Conservation (phyloP, 2,329 filamentous ascomycete genomes). For the Exophiala sp. region DNA sequence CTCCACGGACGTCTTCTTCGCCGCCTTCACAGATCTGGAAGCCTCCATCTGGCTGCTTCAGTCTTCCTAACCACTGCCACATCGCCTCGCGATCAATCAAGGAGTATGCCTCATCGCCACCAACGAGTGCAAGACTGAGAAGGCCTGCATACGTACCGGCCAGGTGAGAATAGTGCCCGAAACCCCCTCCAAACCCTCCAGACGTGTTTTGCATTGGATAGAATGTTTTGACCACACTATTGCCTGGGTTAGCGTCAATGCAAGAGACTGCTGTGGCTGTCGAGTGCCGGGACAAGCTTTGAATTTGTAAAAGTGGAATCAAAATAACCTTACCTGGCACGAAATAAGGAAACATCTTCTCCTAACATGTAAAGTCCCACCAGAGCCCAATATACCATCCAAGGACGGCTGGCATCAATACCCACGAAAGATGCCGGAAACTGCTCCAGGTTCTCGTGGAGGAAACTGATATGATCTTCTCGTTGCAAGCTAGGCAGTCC, state of each 20-base stretch:
- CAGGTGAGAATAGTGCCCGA: slow-evolving; percentile 83
- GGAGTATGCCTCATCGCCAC: slow-evolving; percentile 68
- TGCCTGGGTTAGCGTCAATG: not conserved
- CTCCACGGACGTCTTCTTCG: slow-evolving; percentile 89
- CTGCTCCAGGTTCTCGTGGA: slow-evolving; percentile 49
- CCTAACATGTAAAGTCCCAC: slow-evolving; percentile 72
- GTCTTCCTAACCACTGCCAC: slow-evolving; percentile 83
- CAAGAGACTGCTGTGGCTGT: not conserved
- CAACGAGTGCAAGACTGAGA: slow-evolving; percentile 73
- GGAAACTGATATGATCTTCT: slow-evolving; percentile 49
- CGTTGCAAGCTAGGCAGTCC: slow-evolving; percentile 74
- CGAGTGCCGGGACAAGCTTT: not conserved
- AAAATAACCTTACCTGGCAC: slow-evolving; percentile 50
- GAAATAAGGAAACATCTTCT: slow-evolving; percentile 65
- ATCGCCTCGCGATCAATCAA: slow-evolving; percentile 76
- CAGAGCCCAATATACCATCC: slow-evolving; percentile 92
- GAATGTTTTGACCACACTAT: slow-evolving; percentile 67
- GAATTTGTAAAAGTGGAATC: not conserved
- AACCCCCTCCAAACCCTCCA: slow-evolving; percentile 91
- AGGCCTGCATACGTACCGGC: slow-evolving; percentile 84
- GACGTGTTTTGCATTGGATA: slow-evolving; percentile 73
- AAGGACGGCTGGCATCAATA: slow-evolving; percentile 84
- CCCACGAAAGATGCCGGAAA: slow-evolving; percentile 69
- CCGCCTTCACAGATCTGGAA: slow-evolving; percentile 83
- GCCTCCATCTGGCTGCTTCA: slow-evolving; percentile 87